Base-by-base conservation (phyloP, 2,329 filamentous ascomycete genomes). In the Trichoderma gracile region DNA sequence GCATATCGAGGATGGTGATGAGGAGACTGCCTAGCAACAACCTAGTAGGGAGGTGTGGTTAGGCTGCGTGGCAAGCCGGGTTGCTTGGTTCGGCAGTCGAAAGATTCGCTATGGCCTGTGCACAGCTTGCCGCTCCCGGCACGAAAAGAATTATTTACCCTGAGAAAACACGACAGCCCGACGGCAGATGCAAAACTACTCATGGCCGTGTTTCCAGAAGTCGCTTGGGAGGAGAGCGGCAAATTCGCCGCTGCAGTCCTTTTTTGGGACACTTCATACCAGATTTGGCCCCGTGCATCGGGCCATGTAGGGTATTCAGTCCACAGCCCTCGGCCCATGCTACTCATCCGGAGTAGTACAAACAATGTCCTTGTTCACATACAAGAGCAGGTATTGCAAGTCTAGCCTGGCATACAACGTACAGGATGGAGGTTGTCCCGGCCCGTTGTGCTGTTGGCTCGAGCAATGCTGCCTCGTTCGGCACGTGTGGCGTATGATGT, bases 21-120 rank as follows among this genome's bases (percentile, higher is more conserved):
- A 43, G 23, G 45, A 52, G 58, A 42, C 40, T 40, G 43, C 60
- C 45, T 54, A 40, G 25, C 25, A 27, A 6, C 42, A 55, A 30
- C 12, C 33, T 38, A 12, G 33, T 14, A 38, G 33, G 47, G 42
- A 52, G 40, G 60, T 63, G 60, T 64, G 53, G 46, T 40, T 40
- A 19, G 25, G 49, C 46, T 42, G 56, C 57, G 57, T 61, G 57
- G 57, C 57, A 40, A 33, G 47, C 38, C 25, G 19, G 23, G 57
- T 65, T 52, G 23, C 42, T 47, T 50, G 30, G n/a, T n/a, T 65
- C 61, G 61, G 66, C 62, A 63, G 52, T 65, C 63, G 56, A 38
- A 40, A 67, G 61, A 66, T 66, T 67, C 49, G 38, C 47, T 49
- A 42, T 65, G 65, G 66, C 66, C 66, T 67, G 66, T 67, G 66